These are phyloP conservation scores for Rhizopogon vesiculosus DNA, from an alignment of 768 basidiomycete species.

Conservation along the genomic window DNA sequence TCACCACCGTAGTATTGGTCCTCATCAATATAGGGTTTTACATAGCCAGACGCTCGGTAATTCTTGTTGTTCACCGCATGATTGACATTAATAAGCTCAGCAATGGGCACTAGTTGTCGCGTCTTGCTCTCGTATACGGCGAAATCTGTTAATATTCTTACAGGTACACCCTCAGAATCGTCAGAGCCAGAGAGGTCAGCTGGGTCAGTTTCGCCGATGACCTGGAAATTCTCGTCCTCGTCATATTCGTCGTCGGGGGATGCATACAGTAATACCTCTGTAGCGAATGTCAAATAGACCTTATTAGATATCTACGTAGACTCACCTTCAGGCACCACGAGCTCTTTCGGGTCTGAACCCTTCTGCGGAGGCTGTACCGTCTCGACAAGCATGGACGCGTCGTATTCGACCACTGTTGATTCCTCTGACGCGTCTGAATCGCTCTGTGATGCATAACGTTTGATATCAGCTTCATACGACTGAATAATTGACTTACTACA, in stretches of 20 bases:
- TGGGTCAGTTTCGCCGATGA: constrained; percentile 37
- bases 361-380: neutral
- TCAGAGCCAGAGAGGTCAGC: constrained; percentile 20
- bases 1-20: constrained; percentile 24
- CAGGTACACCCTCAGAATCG: constrained; percentile 40
- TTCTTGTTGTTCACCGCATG: constrained; percentile 9
- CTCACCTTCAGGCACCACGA: neutral
- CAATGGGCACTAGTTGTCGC: constrained; percentile 35
- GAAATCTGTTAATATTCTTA: constrained; percentile 54
- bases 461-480: neutral
- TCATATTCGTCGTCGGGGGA: constrained; percentile 27
- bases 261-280: constrained; percentile 2
- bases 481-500: neutral
- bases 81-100: constrained; percentile 30
- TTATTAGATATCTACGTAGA: no score
- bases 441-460: neutral
- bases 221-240: constrained; percentile 37
- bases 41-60: constrained; percentile 36
- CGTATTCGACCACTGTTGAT: neutral
- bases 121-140: constrained; percentile 41
- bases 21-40: constrained; percentile 31
- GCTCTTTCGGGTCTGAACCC: neutral
- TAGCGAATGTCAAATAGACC: neutral
- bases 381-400: neutral
- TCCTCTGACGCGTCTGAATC: neutral